Base-by-base conservation (phyloP, 2,329 filamentous ascomycete genomes). In the Exophiala dermatitidis region DNA sequence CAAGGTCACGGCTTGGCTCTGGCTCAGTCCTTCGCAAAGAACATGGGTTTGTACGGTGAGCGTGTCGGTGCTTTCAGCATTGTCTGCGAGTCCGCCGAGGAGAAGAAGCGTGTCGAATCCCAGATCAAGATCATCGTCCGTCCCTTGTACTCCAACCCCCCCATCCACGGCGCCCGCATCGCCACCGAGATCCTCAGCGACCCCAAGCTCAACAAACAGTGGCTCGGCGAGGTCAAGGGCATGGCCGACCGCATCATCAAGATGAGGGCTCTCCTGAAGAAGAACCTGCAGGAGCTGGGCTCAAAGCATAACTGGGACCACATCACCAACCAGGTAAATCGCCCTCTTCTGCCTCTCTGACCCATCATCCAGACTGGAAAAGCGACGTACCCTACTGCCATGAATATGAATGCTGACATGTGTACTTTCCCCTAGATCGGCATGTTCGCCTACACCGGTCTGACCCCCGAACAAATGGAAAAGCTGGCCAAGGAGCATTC, bases 21-120 rank as follows among this genome's bases (percentile, higher is more conserved):
- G 60, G 85, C 87, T 66, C 91, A 97, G 77, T 93, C 87, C 50
- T 97, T 97, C 72, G 91, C 91, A 71, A 97, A 97, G 86, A 98
- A 98, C 82, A 97, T 98, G 91, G 93, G 93, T 76, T 88, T 98
- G 59, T 97, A 98, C 71, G 93, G 93, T 69, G 93, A 98, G 80
- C 91, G 93, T 76, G 89, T 95, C 57, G 93, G 93, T 68, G 90
- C 90, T 62, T 97, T 98, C 81, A 95, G 90, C 65, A 80, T 97
- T 63, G 86, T 96, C 66, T 87, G 85, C 69, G 85, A 84, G 63
- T 85, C 87, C 40, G 79, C 84, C 60, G 90, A 90, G 63, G 91
- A 97, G 81, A 91, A 90, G 82, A 90, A 90, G 78, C 88, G 89
- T 61, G 83, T 98, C 66, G 91, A 96, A 72, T 95, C 90, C 32